phyloP scores from a whole-genome alignment of 164 flowering plant genomes.

The Aristolochia contorta region DNA sequence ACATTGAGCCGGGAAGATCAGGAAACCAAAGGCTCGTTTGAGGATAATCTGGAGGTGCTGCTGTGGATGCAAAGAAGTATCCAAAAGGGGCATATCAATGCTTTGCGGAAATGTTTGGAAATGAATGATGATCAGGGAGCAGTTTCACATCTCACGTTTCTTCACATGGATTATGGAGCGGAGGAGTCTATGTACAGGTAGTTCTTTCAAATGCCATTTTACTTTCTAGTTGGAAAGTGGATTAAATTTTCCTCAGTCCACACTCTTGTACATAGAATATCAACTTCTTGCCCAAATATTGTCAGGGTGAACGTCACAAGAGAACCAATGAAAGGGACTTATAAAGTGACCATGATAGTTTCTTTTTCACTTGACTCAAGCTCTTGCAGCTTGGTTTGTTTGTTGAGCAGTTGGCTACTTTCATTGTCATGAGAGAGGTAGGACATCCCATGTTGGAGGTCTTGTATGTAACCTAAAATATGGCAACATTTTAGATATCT shows the following conservation, averaged over 20 bases:
- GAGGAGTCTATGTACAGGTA: conserved; percentile 71
- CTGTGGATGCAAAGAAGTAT: conserved; percentile 39
- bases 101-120: conserved; percentile 36
- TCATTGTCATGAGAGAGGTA: no score
- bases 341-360: not conserved
- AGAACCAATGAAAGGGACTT: not conserved
- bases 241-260: no score
- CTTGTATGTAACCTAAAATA: no score
- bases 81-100: conserved; percentile 72
- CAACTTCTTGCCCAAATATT: not conserved
- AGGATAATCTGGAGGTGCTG: conserved; percentile 27
- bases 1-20: conserved; percentile 22
- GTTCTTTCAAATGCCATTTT: conserved; percentile 4
- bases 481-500: no score
- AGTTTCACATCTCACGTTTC: conserved; percentile 49
- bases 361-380: no score
- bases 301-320: not conserved
- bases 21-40: conserved; percentile 7
- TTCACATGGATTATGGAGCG: conserved; percentile 57
- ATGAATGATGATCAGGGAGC: conserved; percentile 43
- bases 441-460: no score
- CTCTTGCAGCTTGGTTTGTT: no score
- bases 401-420: no score
- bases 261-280: no score
- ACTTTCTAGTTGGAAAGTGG: not conserved